Evolutionary conservation across 345 rosid species (phyloP), one percentile per base, ranked within the genome.

Genomic region (Raphanus sativus): DNA sequence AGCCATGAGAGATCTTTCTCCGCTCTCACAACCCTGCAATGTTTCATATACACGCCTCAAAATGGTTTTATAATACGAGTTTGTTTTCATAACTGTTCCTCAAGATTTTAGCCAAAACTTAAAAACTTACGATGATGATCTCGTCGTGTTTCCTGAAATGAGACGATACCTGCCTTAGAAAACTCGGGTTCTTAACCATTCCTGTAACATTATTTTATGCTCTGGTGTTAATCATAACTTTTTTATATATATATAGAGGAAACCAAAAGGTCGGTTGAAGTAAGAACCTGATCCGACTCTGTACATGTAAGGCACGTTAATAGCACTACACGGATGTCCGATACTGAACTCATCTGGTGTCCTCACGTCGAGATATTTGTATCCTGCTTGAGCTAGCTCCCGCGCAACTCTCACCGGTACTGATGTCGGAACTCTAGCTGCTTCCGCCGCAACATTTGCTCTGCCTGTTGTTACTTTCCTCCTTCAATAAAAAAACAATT

Each of bases 391-490:
- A 77, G 87, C 87, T 77, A 94, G 92, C 81, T 94, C 97, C 13
- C 75, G 89, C 0, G 98, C 98, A 29, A 94, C 95, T 79, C 96
- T 77, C 5, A 91, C 97, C 0, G 97, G 98, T 33, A 94, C 98
- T 4, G 98, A 94, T 55, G 88, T 78, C 4, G 96, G 96, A 70
- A 83, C 80, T 52, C 86, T 87, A 3, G 69, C 80, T 8, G 87
- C 85, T 71, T 86, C 85, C 69, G 81, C 30, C 28, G 81, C 50
- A 73, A 78, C 74, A 61, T 74, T 69, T 55, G 25, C 75, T 74
- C 78, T 77, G 8, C 40, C 75, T 6, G 75, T 69, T 40, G 75
- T 62, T 61, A 29, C 72, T 69, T 40, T 80, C 67, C 75, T 9
- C 75, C 82, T 73, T 52, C 52, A 73, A 36, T n/a, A 42, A 26